Evolutionary conservation across 2,329 filamentous ascomycete species (phyloP), one percentile per base, ranked within the genome.

Genomic region (Dactylellina haptotyla): DNA sequence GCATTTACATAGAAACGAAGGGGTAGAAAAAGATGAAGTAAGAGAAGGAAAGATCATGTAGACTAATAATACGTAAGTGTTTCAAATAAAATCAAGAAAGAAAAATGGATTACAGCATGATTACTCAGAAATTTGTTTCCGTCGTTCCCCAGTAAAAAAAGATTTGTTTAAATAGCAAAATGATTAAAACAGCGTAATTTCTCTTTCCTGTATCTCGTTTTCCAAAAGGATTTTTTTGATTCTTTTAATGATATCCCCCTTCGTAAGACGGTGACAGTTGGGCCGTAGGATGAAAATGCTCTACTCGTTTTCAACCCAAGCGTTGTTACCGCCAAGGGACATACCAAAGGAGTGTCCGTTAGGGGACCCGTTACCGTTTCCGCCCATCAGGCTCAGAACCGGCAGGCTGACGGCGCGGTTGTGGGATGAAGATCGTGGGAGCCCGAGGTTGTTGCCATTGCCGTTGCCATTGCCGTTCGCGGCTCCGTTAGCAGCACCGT

Each of bases 371-470:
- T 88, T 88, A 80, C 61, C 41, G 51, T 67, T 67, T 37, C 88
- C 86, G 62, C 88, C 87, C 14, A 86, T 86, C 16, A 87, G 87
- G 0, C 87, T 87, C 61, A 90, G 85, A 3, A 86, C 87, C 0
- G 95, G 95, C 79, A 99, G 84, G 80, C 93, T 97, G 71, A 97
- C 92, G 32, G 95, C 93, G 37, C 95, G 89, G 79, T 88, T 94
- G 79, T 90, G 88, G 37, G 66, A 72, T 75, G 64, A 61, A 86
- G 85, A 45, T 85, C 84, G 66, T 86, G 84, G 46, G 83, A 84
- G 63, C 58, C 76, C 59, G 58, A 76, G 30, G 76, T 57, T 72
- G 76, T 78, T 76, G 10, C 76, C 77, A 45, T 77, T 77, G 64
- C 78, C 78, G 54, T 80, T 80, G 81, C 83, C 76, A 82, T 81